Conservation (phyloP, 257 asterid genomes). For the Echium plantagineum region DNA sequence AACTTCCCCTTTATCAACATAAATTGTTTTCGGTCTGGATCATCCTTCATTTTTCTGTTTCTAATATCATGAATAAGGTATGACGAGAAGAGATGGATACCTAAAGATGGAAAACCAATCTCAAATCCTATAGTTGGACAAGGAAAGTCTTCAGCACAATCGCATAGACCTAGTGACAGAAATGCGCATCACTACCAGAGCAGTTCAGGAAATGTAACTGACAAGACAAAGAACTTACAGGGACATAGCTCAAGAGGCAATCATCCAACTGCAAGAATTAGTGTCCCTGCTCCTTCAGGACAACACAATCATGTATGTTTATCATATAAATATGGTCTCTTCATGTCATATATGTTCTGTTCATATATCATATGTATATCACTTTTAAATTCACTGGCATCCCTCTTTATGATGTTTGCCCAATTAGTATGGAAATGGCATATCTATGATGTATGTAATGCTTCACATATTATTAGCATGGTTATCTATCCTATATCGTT, state of each 20-base stretch:
- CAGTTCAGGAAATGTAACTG: not conserved
- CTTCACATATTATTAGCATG: no score
- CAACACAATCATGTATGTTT: constrained; percentile 11
- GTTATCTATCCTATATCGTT: constrained; percentile 2
- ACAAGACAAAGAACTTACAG: constrained; percentile 13
- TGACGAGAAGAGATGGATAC: constrained; percentile 32
- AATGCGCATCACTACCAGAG: constrained; percentile 3
- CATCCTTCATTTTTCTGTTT: not conserved
- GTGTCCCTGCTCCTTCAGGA: constrained; percentile 6
- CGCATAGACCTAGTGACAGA: constrained; percentile 6
- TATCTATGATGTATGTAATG: no score
- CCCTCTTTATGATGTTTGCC: no score
- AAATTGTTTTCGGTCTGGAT: constrained; percentile 8
- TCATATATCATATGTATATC: no score
- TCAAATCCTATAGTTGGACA: constrained; percentile 12
- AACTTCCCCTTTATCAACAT: constrained; percentile 5
- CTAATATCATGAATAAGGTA: constrained; percentile 19
- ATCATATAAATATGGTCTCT: no score
- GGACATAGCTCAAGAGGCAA: constrained; percentile 1
- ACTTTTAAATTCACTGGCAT: no score
- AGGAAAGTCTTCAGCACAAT: constrained; percentile 1
- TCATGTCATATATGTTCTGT: no score
- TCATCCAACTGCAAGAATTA: constrained; percentile 3
- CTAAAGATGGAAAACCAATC: constrained; percentile 10
- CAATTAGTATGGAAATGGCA: no score